Base-by-base conservation (phyloP, 1,284 basidiomycete genomes). In the Sporisorium sorghi region DNA sequence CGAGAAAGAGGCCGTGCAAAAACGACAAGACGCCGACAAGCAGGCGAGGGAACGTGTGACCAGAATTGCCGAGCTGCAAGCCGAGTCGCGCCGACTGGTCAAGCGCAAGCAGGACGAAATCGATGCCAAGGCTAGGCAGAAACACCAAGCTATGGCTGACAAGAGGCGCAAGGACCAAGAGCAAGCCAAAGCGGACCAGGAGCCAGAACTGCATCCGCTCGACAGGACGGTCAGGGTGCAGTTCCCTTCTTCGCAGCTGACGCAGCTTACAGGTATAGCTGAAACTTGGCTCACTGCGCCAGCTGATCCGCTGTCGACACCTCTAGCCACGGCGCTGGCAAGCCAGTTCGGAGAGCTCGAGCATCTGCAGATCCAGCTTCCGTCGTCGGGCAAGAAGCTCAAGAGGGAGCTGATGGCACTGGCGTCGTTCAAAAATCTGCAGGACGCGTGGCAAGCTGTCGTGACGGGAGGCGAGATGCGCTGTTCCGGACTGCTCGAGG, bases 1-100 rank as follows among this genome's bases (percentile, higher is more conserved):
- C 24, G 94, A 97, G 53, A 90, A 90, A 46, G 88, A 89, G 66
- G 87, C 88, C 72, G 86, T 87, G 71, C 88, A 90, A 77, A 88
- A 89, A 80, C 86, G 86, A 11, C 87, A 87, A 33, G 86, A 87
- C 48, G 89, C 88, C 80, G 60, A 56, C 17, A 30, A 26, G 17
- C 26, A 37, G 10, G 52, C 53, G n/a, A 59, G 65, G 14, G 56
- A 65, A 15, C 49, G 73, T 7, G 24, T 56, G 1, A 28, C 40
- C 19, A 65, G 61, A 62, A 76, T 75, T 21, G 58, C 43, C 1
- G 55, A 69, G 19, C 37, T 75, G 32, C 73, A 73, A 21, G 59
- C 71, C 33, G 71, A 76, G 52, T 73, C 75, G 14, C 46, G 73
- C 4, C 56, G 60, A 5, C 48, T 79, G 60, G 55, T 77, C 21